Percentiles rank a stretch among this genome's conserved stretches.
Evolutionary conservation across 176 grass and related monocot species (phyloP).

Genomic region (Aechmea fasciata): DNA sequence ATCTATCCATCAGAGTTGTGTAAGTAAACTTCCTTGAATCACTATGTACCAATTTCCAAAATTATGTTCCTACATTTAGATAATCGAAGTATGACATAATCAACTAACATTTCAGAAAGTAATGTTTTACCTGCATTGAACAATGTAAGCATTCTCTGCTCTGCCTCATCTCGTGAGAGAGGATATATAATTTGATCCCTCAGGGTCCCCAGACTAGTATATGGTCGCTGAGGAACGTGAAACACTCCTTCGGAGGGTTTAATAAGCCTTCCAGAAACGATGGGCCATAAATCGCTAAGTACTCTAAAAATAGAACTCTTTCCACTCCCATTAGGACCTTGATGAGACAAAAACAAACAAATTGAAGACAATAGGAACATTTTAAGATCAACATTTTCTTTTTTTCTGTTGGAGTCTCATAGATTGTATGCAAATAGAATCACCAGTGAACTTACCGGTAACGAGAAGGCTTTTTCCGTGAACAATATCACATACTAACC

Average conservation of each 20-base stretch:
- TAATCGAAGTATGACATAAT: background rate
- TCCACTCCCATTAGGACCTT: slow-evolving; percentile 94
- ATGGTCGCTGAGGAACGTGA: slow-evolving; percentile 90
- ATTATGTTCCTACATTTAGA: too few relatives aligned
- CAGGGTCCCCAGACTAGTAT: slow-evolving; percentile 93
- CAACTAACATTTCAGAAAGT: background rate
- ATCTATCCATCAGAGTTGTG: too few relatives aligned
- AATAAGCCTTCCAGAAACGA: slow-evolving; percentile 59
- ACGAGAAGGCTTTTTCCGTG: slow-evolving; percentile 81
- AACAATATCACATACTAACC: slow-evolving; percentile 60
- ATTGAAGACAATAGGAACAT: background rate
- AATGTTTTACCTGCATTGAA: slow-evolving; percentile 32
- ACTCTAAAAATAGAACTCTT: slow-evolving; percentile 97
- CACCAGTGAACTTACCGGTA: slow-evolving; percentile 40
- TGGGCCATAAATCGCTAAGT: slow-evolving; percentile 81
- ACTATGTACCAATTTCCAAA: too few relatives aligned
- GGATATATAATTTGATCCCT: slow-evolving; percentile 96
- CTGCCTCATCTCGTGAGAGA: slow-evolving; percentile 71
- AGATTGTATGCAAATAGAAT: slow-evolving; percentile 21
- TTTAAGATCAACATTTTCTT: too few relatives aligned
- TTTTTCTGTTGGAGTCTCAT: too few relatives aligned
- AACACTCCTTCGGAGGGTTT: slow-evolving; percentile 70
- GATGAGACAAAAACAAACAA: slow-evolving; percentile 2
- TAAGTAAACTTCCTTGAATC: too few relatives aligned
- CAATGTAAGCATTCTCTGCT: slow-evolving; percentile 39